Base-by-base conservation (phyloP, 768 basidiomycete genomes). In the Pisolithus orientalis region DNA sequence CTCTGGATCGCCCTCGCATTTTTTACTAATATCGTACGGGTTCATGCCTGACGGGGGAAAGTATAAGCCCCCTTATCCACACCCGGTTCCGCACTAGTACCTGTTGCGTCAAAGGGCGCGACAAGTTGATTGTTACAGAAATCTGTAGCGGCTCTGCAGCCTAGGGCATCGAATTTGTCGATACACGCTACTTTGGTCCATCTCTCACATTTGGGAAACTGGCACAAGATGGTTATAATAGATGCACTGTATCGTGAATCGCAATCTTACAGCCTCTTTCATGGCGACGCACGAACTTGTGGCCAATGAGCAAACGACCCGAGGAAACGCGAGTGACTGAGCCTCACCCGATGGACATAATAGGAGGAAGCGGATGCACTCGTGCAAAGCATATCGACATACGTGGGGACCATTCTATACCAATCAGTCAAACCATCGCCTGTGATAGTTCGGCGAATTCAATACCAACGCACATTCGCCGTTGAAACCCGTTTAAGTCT, bases 161-260 rank as follows among this genome's bases (percentile, higher is more conserved):
- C 74, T 54, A 87, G 78, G 6, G 72, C 64, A 61, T 94, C 90
- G 54, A 83, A 85, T 13, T 70, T 70, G 52, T 87, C 76, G 42
- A 90, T 72, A 56, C 90, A 94, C 34, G 74, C 73, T 32, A 74
- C 69, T 16, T 75, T 66, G 55, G 84, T 73, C 55, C 76, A 76
- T 54, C 76, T 76, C 57, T 82, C 70, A 65, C 90, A 93, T 38
- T 83, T 79, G 28, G 87, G 85, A 13, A 91, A 72, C 84, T 87
- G 57, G 25, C n/a, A 6, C 39, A 16, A 53, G 24, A 37, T 34
- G 14, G 38, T 8, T 7, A 56, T 17, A 50, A 34, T 27, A 5
- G 13, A 11, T 21, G 44, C 21, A 27, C 17, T 40, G 8, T 3
- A 28, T 28, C 42, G 5, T 5, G 46, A 10, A 9, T 2, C 4